Base-by-base conservation (phyloP, 495 filamentous ascomycete species). In the Aspergillus haitiensis region DNA sequence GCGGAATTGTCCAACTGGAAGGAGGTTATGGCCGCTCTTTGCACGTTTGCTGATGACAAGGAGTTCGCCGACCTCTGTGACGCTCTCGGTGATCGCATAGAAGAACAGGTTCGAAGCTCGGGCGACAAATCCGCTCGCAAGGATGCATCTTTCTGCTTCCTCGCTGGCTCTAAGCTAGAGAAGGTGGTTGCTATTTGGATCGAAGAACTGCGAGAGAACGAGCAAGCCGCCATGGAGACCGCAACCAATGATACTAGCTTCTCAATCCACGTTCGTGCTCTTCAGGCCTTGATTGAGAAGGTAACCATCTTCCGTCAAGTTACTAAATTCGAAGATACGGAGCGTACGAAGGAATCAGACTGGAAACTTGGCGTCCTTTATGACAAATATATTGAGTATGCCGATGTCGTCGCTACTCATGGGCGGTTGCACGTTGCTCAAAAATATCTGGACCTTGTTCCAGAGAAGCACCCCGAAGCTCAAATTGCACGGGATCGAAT, bases 61-160 rank as follows among this genome's bases (percentile, higher is more conserved):
- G 94, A 98, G 65, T 99, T 98, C 72, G 81, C 91, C 33, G 95
- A 98, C 66, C 84, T 99, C n/a, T 97, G 92, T 66, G 94, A 98
- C 69, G 91, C 92, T 44, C 83, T 99, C 13, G 94, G 94, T 61
- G 94, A 99, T 70, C 86, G 94, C 31, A 81, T 99, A 51, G 82
- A 89, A 58, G 93, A 98, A 67, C 81, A 85, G 13, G 72, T 83
- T 44, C 74, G 74, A 36, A 67, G 61, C 33, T 72, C 72, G 16
- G 74, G 70, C n/a, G 73, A 84, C 54, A 75, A 75, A 56, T 83
- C 81, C 36, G 77, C 81, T 39, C 81, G 90, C 52, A 93, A 93
- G 72, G 88, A 97, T 75, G 94, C 95, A 21, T 90, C 89, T 13
- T 96, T 98, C 82, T 98, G 95, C 73, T 99, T 90, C 71, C 74